phyloP scores from a whole-genome alignment of 2,329 filamentous ascomycete species.

The Biscogniauxia sp. region DNA sequence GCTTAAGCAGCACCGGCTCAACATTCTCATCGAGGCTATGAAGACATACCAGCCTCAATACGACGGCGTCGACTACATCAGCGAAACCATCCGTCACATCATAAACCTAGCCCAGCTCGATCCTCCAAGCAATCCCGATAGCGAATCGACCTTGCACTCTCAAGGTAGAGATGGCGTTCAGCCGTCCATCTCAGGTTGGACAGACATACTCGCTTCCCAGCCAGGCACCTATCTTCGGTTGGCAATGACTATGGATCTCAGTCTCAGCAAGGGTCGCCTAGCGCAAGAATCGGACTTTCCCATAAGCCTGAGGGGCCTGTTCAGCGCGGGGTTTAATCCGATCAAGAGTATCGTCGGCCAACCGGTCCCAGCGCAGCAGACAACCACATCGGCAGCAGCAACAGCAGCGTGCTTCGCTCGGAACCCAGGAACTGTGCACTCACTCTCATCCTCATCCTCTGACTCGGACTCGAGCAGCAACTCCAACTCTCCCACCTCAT shows the following conservation, averaged over 20 bases:
- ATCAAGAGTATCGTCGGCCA: conserved; percentile 32
- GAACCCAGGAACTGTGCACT: conserved; percentile 25
- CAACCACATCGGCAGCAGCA: background rate
- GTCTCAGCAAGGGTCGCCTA: conserved; percentile 41
- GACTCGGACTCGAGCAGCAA: conserved; percentile 25
- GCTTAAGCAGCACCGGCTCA: conserved; percentile 43
- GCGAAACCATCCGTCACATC: conserved; percentile 42
- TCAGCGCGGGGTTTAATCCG: conserved; percentile 38
- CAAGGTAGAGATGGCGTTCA: conserved; percentile 14
- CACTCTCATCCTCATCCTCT: conserved; percentile 21
- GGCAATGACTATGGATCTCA: conserved; percentile 43
- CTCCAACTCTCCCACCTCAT: conserved; percentile 20
- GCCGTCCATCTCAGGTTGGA: conserved; percentile 38
- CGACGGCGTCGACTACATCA: conserved; percentile 45
- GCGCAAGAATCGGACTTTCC: conserved; percentile 42
- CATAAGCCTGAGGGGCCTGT: conserved; percentile 37
- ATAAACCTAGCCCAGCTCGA: conserved; percentile 41
- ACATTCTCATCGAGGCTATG: conserved; percentile 45
- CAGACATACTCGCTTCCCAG: conserved; percentile 40
- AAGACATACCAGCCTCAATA: conserved; percentile 45
- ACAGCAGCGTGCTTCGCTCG: conserved; percentile 7
- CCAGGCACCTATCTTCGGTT: conserved; percentile 41
- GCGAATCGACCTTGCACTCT: conserved; percentile 6
- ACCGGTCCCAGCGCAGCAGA: background rate
- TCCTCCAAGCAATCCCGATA: conserved; percentile 14